Evolutionary conservation across 2,329 filamentous ascomycete genomes (phyloP).

Genomic region (Alternaria sp.): DNA sequence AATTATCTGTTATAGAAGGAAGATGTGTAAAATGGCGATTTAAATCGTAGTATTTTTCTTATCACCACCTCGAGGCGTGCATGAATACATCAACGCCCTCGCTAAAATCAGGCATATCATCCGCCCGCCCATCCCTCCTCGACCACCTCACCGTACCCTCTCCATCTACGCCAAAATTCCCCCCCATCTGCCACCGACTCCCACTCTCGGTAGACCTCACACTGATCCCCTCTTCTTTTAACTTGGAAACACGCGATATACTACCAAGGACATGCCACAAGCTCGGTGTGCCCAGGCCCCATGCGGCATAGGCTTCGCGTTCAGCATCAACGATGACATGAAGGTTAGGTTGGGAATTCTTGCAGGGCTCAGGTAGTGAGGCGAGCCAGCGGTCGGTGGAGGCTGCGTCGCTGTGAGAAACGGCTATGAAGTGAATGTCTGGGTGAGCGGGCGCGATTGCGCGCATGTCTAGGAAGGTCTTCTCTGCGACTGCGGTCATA

Average conservation of each 20-base stretch:
- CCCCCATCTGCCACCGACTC: conserved; percentile 72
- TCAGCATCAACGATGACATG: conserved; percentile 68
- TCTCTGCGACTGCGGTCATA: conserved; percentile 67
- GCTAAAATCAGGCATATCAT: conserved; percentile 64
- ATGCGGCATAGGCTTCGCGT: conserved; percentile 68
- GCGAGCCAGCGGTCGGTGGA: conserved; percentile 48
- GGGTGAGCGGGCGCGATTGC: conserved; percentile 36
- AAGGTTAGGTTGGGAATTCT: conserved; percentile 61
- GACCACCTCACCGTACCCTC: conserved; percentile 64
- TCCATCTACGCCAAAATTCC: conserved; percentile 68
- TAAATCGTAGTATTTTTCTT: background rate
- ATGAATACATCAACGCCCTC: conserved; percentile 49
- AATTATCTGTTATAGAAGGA: background rate
- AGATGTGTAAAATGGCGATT: background rate
- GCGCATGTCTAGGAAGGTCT: conserved; percentile 60
- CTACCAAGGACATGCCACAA: conserved; percentile 69
- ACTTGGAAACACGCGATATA: conserved; percentile 65
- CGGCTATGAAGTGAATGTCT: conserved; percentile 44
- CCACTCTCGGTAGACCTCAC: conserved; percentile 72
- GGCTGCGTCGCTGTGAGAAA: conserved; percentile 47
- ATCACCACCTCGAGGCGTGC: no score
- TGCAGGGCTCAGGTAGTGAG: conserved; percentile 32
- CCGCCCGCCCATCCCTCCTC: conserved; percentile 58
- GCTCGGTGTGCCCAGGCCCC: conserved; percentile 69
- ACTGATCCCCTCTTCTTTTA: conserved; percentile 71